Evolutionary conservation across 2,329 filamentous ascomycete genomes (phyloP), one percentile per base, ranked within the genome.

Genomic region (Cladosporium cucumerinum): DNA sequence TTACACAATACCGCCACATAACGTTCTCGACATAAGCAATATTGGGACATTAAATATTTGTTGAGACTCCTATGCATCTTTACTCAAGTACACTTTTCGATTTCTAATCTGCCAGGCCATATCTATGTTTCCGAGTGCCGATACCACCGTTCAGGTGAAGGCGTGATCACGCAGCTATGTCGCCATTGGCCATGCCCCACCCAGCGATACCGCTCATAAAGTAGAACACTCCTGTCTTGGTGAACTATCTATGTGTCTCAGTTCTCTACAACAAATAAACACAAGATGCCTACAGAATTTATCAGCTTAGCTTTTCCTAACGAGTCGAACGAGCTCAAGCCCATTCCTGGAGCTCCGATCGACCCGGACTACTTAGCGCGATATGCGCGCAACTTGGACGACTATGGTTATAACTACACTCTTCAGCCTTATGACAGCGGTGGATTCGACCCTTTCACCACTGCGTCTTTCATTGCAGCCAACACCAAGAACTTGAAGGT

Each of bases 391-490:
- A 80, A 78, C 5, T 78, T 87, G 2, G 86, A 88, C 67, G 85
- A 87, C 70, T 84, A 87, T 72, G 82, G 75, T 54, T 87, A 82
- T 78, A 86, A 87, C 74, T 87, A 87, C 73, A 88, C 86, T 0
- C 80, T 88, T 2, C 79, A 87, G 18, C 85, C 85, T 0, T 87
- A 88, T 67, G 81, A 82, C 59, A 86, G 85, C 0, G 80, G 80
- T 2, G 82, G 73, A 11, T 85, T 80, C 65, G 85, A 87, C 67
- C 84, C 84, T 0, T 87, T 83, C 75, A 87, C 85, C 5, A 79
- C 84, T 12, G 86, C 84, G 25, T 84, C 86, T 0, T 86, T 84
- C 16, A 86, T 88, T 64, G 81, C 82, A 0, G 74, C 85, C 0
- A 79, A 77, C 48, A 87, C 86, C 60, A 86, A 86, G 68, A 82